Evolutionary conservation across 2,329 filamentous ascomycete species (phyloP), one percentile per base, ranked within the genome.

Genomic region (Aspergillus alliaceus): DNA sequence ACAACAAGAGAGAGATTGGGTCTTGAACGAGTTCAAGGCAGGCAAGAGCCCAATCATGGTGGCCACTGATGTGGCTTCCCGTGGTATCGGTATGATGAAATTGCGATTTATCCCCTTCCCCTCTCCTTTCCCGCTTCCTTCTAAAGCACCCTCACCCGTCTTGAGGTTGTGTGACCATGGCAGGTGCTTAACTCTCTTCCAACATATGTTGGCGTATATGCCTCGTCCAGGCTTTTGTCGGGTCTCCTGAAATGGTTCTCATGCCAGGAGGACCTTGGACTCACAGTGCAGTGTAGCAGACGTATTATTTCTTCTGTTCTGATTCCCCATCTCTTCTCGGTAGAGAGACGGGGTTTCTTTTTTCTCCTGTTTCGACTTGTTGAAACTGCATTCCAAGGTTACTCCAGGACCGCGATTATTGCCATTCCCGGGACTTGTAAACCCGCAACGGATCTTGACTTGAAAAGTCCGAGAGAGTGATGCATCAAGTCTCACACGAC

Each of bases 21-120:
- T 98, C 71, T 84, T 99, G 75, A 96, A 98, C 79, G 93, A 98
- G 79, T 99, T 99, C 87, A 99, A 98, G 88, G 91, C 90, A 65
- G 93, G 92, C 81, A 97, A 98, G 85, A 96, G 92, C 82, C 95
- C 95, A 75, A 96, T 99, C 87, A 96, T 99, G 93, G 95, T 99
- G 82, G 95, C 95, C 81, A 99, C 95, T 66, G 95, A 98, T 75
- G 95, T 99, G 81, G 95, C 95, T 81, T 98, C 95, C 75, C 95
- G 95, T 93, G 95, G 95, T 91, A 97, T 99, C 82, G 95, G 95
- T 97, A 96, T 96, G 92, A 93, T 90, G 86, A 82, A 84, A 80
- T 61, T 80, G 80, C 77, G 78, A 80, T 74, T 77, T 78, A 73
- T 72, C 67, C 72, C 72, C 66, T 64, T 67, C 65, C 64, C 64